Percentiles rank a stretch among this genome's conserved stretches.
These are phyloP conservation scores for Paramyrothecium roridum DNA, from an alignment of 2,329 filamentous ascomycete genomes.

Conservation along the genomic window DNA sequence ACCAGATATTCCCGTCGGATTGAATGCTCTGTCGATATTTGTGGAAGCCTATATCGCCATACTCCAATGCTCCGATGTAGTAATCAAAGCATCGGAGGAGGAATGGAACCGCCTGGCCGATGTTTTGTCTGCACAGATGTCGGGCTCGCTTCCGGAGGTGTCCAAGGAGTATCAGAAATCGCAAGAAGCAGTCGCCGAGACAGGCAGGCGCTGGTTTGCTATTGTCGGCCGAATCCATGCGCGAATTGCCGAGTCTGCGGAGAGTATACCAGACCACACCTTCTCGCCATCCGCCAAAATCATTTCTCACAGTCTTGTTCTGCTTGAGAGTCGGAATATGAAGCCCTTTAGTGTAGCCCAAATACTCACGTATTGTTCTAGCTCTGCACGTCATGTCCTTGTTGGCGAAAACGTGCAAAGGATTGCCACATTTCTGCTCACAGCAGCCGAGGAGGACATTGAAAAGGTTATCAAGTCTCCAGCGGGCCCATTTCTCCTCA, in stretches of 20 bases:
- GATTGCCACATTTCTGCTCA: constrained; percentile 40
- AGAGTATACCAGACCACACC: constrained; percentile 23
- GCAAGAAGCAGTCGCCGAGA: constrained; percentile 64
- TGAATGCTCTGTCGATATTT: constrained; percentile 34
- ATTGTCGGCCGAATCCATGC: constrained; percentile 46
- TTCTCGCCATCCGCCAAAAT: constrained; percentile 22
- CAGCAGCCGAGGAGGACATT: constrained; percentile 54
- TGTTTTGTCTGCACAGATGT: constrained; percentile 63
- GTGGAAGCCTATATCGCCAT: constrained; percentile 46
- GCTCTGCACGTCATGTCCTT: constrained; percentile 39
- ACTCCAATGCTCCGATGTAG: constrained; percentile 33
- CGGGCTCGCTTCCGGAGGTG: constrained; percentile 75
- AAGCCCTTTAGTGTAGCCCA: constrained; percentile 55
- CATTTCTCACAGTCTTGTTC: constrained; percentile 31
- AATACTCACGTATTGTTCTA: constrained; percentile 36
- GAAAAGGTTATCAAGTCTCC: constrained; percentile 62
- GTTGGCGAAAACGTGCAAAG: constrained; percentile 21
- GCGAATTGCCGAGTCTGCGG: constrained; percentile 17
- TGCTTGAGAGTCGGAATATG: constrained; percentile 49
- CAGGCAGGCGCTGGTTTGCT: constrained; percentile 66
- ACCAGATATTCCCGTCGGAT: constrained; percentile 23
- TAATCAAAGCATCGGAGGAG: constrained; percentile 46
- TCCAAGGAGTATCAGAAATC: constrained; percentile 74
- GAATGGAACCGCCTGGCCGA: constrained; percentile 64
- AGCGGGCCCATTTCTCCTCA: constrained; percentile 64